Evolutionary conservation across 2,329 filamentous ascomycete species (phyloP), one percentile per base, ranked within the genome.

Genomic region (Teratosphaeria pseudoeucalypti): DNA sequence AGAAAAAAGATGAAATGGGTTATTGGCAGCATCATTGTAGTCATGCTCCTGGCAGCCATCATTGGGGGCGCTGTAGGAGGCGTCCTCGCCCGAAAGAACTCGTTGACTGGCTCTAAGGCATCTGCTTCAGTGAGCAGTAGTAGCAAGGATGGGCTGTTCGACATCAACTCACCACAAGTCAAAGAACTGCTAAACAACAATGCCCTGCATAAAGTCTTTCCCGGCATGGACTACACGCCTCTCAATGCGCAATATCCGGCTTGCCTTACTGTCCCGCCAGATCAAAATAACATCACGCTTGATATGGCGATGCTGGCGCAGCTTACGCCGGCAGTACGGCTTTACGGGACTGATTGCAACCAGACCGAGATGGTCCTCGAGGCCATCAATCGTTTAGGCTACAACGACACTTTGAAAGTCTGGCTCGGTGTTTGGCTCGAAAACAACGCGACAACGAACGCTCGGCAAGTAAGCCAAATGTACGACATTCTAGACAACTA

Each of bases 401-500:
- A 96, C 66, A 78, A 74, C 32, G 81, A 88, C 58, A 80, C 83
- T 59, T 85, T 95, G 78, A 95, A 95, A 73, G 79, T 97, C 63
- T 97, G 92, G 92, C 79, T 97, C 53, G 92, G 92, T 16, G 92
- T 97, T 3, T 96, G 92, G 90, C 87, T 95, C 63, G 91, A 94
- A 70, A 81, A 78, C 59, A 95, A 96, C 73, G 73, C 78, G 9
- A 95, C 90, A 0, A 96, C 92, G 60, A 96, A 94, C 69, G 76
- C 81, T 19, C 86, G 92, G 6, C 92, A 97, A 71, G 78, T 97
- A 3, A 71, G 78, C 1, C 88, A 95, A 68, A 90, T 96, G 81
- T 96, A 92, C 82, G 77, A 85, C 26, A 86, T 96, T 34, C 79
- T 97, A 16, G 86, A 92, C 65, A 71, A 80, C 62, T 85, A 89